Base-by-base conservation (phyloP, 176 grass and related monocot genomes). In the Carex parvula region DNA sequence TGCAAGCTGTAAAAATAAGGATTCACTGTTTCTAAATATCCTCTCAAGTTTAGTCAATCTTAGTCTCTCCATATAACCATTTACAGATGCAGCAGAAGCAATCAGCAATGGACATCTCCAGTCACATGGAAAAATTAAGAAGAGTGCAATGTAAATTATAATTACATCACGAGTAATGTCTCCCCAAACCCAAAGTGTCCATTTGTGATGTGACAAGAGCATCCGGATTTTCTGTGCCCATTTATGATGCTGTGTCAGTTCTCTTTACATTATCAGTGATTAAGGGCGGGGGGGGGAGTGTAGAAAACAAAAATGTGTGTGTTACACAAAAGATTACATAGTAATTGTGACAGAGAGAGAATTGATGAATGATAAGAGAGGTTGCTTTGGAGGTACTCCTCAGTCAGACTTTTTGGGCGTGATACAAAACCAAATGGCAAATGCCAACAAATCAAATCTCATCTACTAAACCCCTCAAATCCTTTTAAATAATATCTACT, bases 111-210 rank as follows among this genome's bases (percentile, higher is more conserved):
- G 73, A 78, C 13, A 33, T 78, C 52, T 56, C 52, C 52, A 24
- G 48, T 11, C 52, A 2, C 8, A 6, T 18, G 1, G 13, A 56
- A 17, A 5, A 78, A 78, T 78, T 57, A 48, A 81, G 33, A 64
- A 64, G 60, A 81, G 60, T 63, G 22, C 20, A 64, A 81, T 26
- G 56, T 42, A 81, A 64, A 39, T 81, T 81, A 81, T 81, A 81
- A 81, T 81, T 81, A 81, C 79, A 81, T 81, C 79, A 81, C 79
- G 79, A 81, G 79, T 81, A 81, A 64, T 80, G 77, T 80, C 79
- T 56, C 48, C 79, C 55, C 39, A 64, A 81, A 11, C 35, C 58
- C 59, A 81, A 81, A 81, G 79, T 21, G 37, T 81, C 41, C 35
- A 81, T 63, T 81, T 64, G 50, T 64, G 79, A 81, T 81, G 79